Base-by-base conservation (phyloP, 1,284 basidiomycete species). In the Amylostereum areolatum region DNA sequence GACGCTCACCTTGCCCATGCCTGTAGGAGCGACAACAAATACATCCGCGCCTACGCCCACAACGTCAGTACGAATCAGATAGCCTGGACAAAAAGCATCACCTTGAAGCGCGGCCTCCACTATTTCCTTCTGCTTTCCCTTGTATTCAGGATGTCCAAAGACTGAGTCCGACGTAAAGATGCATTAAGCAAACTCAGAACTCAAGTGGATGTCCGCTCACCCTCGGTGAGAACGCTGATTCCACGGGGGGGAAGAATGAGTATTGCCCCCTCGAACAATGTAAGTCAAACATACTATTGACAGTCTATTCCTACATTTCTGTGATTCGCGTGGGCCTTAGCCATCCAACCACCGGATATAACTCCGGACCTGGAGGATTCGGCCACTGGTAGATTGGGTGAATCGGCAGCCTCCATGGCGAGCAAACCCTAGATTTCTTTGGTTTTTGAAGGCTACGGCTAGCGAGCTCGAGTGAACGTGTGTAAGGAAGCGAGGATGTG, bases 21-120 rank as follows among this genome's bases (percentile, higher is more conserved):
- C 91, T 2, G 91, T 94, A 0, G 92, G 90, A 6, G 91, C 91
- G 2, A 93, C 76, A 4, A 93, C 88, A 42, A 92, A 76, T 5
- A 92, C 78, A 66, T 92, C 88, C 12, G 66, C 66, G 9, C 83
- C 84, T 85, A 46, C 9, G 9, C 6, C 33, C n/a, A 28, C 10
- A 18, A 8, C 2, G 12, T 2, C 27, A 6, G 8, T 6, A 32
- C 2, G 1, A 31, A 29, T 29, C 3, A 41, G 25, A 32, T 24
- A 7, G 30, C 42, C 41, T 33, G 48, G 37, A 37, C 24, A 35
- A 62, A 29, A 24, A 3, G 28, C 58, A 60, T 49, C 57, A 73
- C 85, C 87, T 54, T 66, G 62, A 29, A 85, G 68, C 1, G 85
- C 87, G 4, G 83, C 81, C 47, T 81, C 74, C 12, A 92, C 77